phyloP scores from a whole-genome alignment of 805 yeast species.

The Myxozyma neotropica region DNA sequence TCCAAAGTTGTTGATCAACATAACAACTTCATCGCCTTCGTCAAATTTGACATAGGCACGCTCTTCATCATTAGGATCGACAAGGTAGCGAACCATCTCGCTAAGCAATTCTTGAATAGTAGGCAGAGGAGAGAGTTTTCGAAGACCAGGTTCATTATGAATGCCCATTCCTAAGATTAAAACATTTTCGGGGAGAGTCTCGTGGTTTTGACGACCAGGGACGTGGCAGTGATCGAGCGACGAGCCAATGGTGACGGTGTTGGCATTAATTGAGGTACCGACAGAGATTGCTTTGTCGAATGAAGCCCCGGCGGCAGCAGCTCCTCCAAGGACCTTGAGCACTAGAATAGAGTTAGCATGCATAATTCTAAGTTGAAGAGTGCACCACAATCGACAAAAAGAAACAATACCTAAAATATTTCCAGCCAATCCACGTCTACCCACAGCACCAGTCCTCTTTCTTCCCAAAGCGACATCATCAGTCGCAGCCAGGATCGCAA shows the following conservation, averaged over 20 bases:
- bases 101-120: conserved; percentile 60
- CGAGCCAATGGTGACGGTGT: conserved; percentile 83
- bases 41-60: conserved; percentile 76
- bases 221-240: conserved; percentile 87
- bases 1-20: conserved; percentile 83
- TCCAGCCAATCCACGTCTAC: conserved; percentile 93
- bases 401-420: conserved; percentile 55
- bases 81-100: conserved; percentile 60
- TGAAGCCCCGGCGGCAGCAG: conserved; percentile 50
- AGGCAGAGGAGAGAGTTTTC: conserved; percentile 67
- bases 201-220: conserved; percentile 70
- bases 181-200: conserved; percentile 57
- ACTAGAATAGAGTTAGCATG: conserved; percentile 46
- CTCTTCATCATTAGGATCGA: conserved; percentile 68
- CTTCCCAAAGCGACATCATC: conserved; percentile 94
- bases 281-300: conserved; percentile 58
- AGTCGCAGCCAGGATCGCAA: conserved; percentile 68
- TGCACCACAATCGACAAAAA: not conserved
- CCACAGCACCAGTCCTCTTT: conserved; percentile 85
- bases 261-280: conserved; percentile 63
- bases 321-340: conserved; percentile 83
- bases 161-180: conserved; percentile 95
- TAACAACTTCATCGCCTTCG: conserved; percentile 64
- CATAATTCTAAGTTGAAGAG: not conserved
- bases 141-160: conserved; percentile 90